Evolutionary conservation across 1,284 basidiomycete genomes (phyloP).

Genomic region (Mrakiaceae sp.): DNA sequence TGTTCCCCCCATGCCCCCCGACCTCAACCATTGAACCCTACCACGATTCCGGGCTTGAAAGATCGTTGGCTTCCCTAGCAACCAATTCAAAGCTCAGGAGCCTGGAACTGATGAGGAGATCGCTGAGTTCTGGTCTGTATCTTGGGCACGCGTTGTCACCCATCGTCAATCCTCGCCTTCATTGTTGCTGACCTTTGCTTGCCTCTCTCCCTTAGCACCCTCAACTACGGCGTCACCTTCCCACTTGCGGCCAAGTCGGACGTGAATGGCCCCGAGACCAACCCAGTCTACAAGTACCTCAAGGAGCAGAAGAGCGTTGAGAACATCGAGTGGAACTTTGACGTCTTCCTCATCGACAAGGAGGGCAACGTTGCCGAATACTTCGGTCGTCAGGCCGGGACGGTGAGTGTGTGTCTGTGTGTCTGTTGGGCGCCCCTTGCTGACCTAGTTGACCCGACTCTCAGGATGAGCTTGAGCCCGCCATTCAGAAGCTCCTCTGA

Average conservation of each 20-base stretch:
- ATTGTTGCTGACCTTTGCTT: background rate
- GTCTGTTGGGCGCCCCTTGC: background rate
- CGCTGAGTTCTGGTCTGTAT: constrained; percentile 12
- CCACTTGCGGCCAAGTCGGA: constrained; percentile 43
- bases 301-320: constrained; percentile 33
- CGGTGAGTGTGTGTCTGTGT: constrained; percentile 25
- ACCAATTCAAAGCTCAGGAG: constrained; percentile 49
- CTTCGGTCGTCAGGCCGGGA: constrained; percentile 37
- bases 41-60: constrained; percentile 21
- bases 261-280: constrained; percentile 68
- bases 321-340: constrained; percentile 33
- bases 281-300: constrained; percentile 47
- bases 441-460: background rate
- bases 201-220: background rate
- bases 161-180: background rate
- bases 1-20: too few relatives aligned
- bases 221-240: constrained; percentile 16
- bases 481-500: constrained; percentile 16
- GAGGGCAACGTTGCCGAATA: constrained; percentile 40
- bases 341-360: constrained; percentile 39
- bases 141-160: background rate
- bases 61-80: constrained; percentile 83
- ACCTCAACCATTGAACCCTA: too few relatives aligned
- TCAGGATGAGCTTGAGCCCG: constrained; percentile 16
- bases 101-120: constrained; percentile 15